A percentile compares a stretch with the other conserved stretches of the same genome.
These are phyloP conservation scores for Thelephora terrestris DNA, from an alignment of 1,284 basidiomycete genomes.

Conservation along the genomic window DNA sequence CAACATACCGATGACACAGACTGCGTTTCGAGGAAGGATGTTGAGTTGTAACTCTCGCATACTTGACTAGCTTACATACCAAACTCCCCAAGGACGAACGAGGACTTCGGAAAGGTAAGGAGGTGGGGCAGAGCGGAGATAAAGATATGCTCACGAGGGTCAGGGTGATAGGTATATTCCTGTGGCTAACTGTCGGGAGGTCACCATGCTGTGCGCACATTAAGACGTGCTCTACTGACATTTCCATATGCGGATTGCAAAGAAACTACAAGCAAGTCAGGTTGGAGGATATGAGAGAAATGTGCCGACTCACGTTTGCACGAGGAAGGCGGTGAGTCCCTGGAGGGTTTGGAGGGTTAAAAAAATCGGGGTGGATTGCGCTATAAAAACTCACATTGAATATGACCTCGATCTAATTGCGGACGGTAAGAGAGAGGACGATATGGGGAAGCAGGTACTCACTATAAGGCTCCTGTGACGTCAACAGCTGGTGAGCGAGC, in stretches of 20 bases:
- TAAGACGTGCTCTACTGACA: slow-evolving; percentile 23
- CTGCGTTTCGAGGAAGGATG: neutral
- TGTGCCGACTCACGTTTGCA: slow-evolving; percentile 33
- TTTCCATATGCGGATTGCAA: slow-evolving; percentile 42
- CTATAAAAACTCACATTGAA: slow-evolving; percentile 32
- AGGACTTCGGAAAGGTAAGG: slow-evolving; percentile 17
- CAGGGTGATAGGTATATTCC: slow-evolving; percentile 30
- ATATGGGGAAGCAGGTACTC: too few species aligned
- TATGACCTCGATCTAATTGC: slow-evolving; percentile 34
- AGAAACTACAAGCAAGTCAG: slow-evolving; percentile 28
- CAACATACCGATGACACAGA: slow-evolving; percentile 1
- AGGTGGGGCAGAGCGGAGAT: neutral
- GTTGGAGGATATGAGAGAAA: neutral
- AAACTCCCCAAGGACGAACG: slow-evolving; percentile 40
- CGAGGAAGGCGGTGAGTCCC: slow-evolving; percentile 42
- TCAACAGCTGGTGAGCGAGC: neutral
- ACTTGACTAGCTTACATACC: slow-evolving; percentile 17
- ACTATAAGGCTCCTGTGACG: slow-evolving; percentile 32
- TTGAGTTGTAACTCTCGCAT: neutral
- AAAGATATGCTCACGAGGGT: slow-evolving; percentile 26
- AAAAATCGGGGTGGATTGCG: neutral
- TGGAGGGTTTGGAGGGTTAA: slow-evolving; percentile 1
- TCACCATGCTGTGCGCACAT: neutral
- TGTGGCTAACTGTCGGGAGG: slow-evolving; percentile 32
- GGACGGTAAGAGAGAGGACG: neutral